These are phyloP conservation scores for Talaromyces marneffei DNA, from an alignment of 2,329 filamentous ascomycete genomes.

Conservation along the genomic window DNA sequence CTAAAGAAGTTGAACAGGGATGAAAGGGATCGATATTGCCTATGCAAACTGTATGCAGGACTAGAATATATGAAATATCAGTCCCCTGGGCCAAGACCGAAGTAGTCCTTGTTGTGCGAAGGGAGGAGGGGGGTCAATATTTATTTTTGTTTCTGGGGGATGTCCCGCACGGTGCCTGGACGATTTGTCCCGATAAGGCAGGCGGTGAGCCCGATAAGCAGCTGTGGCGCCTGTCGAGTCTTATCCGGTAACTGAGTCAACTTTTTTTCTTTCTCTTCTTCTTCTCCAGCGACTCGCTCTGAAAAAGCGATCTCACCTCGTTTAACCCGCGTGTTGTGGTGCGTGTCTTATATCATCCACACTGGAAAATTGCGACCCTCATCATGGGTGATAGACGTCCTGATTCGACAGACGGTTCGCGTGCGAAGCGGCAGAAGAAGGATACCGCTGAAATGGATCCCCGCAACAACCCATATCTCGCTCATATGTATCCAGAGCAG, in stretches of 20 bases:
- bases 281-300: neutral
- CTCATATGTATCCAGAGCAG: constrained; percentile 69
- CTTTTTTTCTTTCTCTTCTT: constrained; percentile 19
- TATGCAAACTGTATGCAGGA: neutral
- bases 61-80: neutral
- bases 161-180: constrained; percentile 11
- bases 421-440: constrained; percentile 53
- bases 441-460: constrained; percentile 46
- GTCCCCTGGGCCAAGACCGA: neutral
- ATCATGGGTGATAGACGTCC: constrained; percentile 55
- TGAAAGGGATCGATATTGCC: neutral
- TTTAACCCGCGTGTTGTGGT: neutral
- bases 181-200: neutral
- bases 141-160: constrained; percentile 2
- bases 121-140: neutral
- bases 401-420: constrained; percentile 45
- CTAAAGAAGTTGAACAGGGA: neutral
- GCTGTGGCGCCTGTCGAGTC: neutral
- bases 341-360: neutral
- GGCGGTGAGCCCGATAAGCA: constrained; percentile 15
- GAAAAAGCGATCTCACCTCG: neutral
- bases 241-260: constrained; percentile 13
- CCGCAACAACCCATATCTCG: constrained; percentile 76
- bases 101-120: constrained; percentile 4
- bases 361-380: neutral